Evolutionary conservation across 2,329 filamentous ascomycete genomes (phyloP).

Genomic region (Fusarium incarnatum): DNA sequence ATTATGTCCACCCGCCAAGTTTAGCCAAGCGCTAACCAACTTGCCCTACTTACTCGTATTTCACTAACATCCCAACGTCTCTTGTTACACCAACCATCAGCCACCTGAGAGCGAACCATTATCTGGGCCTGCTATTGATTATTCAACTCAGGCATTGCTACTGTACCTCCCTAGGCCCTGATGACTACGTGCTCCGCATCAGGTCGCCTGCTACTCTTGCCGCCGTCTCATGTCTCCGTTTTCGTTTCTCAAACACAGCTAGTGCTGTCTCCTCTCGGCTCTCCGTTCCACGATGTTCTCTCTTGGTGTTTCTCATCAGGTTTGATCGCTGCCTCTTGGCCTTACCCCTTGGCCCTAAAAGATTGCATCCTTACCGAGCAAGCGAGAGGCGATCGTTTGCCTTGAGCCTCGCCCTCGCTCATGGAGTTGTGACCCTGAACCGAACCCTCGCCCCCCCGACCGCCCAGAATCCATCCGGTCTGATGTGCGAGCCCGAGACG

Average conservation of each 20-base stretch:
- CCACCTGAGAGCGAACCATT: slow-evolving; percentile 28
- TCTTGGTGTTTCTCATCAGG: slow-evolving; percentile 37
- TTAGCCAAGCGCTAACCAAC: slow-evolving; percentile 37
- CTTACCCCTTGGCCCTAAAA: slow-evolving; percentile 1
- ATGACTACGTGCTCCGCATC: slow-evolving; percentile 5
- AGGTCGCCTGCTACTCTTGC: slow-evolving; percentile 11
- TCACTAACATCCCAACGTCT: slow-evolving; percentile 34
- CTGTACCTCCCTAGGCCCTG: not conserved
- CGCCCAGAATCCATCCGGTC: slow-evolving; percentile 47
- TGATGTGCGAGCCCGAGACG: slow-evolving; percentile 49
- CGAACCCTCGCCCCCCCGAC: slow-evolving; percentile 41
- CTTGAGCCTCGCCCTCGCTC: slow-evolving; percentile 13
- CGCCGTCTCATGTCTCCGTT: slow-evolving; percentile 38
- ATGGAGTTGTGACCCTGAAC: slow-evolving; percentile 30
- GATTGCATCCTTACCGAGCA: not conserved
- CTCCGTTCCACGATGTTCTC: slow-evolving; percentile 29
- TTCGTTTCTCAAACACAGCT: slow-evolving; percentile 34
- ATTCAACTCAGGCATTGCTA: not conserved
- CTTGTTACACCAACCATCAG: slow-evolving; percentile 24
- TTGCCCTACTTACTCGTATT: slow-evolving; percentile 3
- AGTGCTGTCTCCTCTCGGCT: slow-evolving; percentile 16
- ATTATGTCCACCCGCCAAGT: slow-evolving; percentile 26
- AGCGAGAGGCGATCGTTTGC: slow-evolving; percentile 14
- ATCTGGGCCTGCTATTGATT: slow-evolving; percentile 14
- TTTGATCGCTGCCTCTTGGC: slow-evolving; percentile 40